Base-by-base conservation (phyloP, 2,329 filamentous ascomycete species). In the Fusarium tanahbumbuense region DNA sequence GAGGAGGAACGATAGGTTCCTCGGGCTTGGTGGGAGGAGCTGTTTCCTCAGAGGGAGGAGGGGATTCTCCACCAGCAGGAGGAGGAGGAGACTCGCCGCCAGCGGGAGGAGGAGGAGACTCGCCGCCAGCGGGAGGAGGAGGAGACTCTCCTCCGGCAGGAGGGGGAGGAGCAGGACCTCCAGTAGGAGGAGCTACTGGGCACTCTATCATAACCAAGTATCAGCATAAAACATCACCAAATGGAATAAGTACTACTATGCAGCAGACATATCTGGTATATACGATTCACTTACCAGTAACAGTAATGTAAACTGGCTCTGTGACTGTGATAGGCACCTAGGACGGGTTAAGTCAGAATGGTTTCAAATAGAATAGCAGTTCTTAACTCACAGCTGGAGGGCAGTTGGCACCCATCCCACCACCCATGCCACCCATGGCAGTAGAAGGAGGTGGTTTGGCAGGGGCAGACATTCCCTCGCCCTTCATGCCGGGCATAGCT, bases 261-360 rank as follows among this genome's bases (percentile, higher is more conserved):
- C 32, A 22, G 34, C 34, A 52, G 18, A 52, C 12, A 27, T 37
- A 23, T 52, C 32, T 15, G 7, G 6, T 13, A 27, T 15, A n/a
- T 2, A 13, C 20, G 27, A 28, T 28, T 22, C 37, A 73, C 81
- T 74, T 75, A 84, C 82, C 82, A 56, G 81, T 83, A 69, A 85
- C 77, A 68, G 83, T 85, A 60, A 85, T 55, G 44, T 80, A 83
- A 34, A 80, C 82, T 28, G 78, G 76, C 66, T 76, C 67, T 22
- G 80, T 83, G 63, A 79, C 82, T 28, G 81, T 85, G 74, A 73
- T 77, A 11, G 74, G 73, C 22, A 64, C 59, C 74, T 78, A 28
- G 41, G 47, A 37, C 9, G 3, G 3, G 56, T 16, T 68, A n/a
- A 64, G 59, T 37, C 11, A 32, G 22, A 18, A 23, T 20, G 2